Base-by-base conservation (phyloP, 345 rosid genomes). In the Gynandropsis gynandra region DNA sequence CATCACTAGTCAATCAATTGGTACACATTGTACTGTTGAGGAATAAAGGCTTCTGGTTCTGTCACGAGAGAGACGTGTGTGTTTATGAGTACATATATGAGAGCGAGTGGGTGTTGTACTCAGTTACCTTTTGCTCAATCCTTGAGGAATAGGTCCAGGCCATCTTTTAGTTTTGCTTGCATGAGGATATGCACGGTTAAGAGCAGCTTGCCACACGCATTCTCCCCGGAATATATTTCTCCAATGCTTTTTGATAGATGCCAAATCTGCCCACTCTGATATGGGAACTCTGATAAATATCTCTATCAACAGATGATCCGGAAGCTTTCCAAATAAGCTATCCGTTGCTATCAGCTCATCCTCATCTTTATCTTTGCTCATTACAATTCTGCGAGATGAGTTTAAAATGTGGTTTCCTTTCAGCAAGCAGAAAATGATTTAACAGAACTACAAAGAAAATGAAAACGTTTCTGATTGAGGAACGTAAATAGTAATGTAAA, bases 121-220 rank as follows among this genome's bases (percentile, higher is more conserved):
- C 4, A 42, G 47, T 24, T 61, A 81, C 95, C 88, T 69, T 72
- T 71, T 79, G 69, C 80, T 77, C 65, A 61, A 56, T 10, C 95
- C 97, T 66, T 54, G 68, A 4, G 82, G 85, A 39, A 89, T 83
- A 18, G 97, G 95, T 40, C 93, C 89, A 34, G 71, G 90, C 95
- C 97, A 89, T 62, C 71, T 77, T 70, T 75, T 76, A 44, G 73
- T 74, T 56, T 65, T 65, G 66, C 58, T 56, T 35, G 83, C 74
- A 20, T 18, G 51, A 33, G 97, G 95, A 76, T 65, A 85, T 11
- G 57, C 36, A 59, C 71, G 74, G 34, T 24, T 53, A 47, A 85
- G 67, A 75, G 93, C 95, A 65, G 89, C 89, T 34, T 78, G 82
- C 97, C 97, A 89, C 38, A 89, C 62, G 73, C 76, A 79, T 66